These are phyloP conservation scores for Aureobasidium zeae DNA, from an alignment of 2,329 filamentous ascomycete genomes.

Conservation along the genomic window DNA sequence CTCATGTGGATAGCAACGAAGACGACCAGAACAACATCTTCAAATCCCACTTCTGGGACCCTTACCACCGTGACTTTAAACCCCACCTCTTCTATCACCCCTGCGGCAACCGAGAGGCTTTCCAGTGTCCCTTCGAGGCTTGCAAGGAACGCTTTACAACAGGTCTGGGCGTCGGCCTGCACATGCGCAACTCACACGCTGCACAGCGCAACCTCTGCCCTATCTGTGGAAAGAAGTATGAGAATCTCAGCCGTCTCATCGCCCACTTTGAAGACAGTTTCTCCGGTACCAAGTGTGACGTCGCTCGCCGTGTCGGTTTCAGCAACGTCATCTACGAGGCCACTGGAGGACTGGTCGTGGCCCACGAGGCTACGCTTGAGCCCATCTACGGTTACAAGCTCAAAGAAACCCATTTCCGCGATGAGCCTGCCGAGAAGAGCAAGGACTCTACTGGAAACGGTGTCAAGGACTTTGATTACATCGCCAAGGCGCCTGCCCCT, in stretches of 20 bases:
- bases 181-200: constrained; percentile 32
- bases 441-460: neutral
- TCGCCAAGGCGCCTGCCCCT: neutral
- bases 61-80: constrained; percentile 41
- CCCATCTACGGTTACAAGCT: constrained; percentile 7
- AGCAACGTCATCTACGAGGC: constrained; percentile 30
- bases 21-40: constrained; percentile 29
- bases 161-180: constrained; percentile 26
- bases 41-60: constrained; percentile 40
- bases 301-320: constrained; percentile 31
- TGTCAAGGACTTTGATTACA: constrained; percentile 11
- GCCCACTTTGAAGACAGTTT: constrained; percentile 32
- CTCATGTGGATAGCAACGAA: constrained; percentile 8
- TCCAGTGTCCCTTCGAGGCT: constrained; percentile 43
- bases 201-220: constrained; percentile 31
- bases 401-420: neutral
- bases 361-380: neutral
- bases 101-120: constrained; percentile 27
- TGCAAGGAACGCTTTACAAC: constrained; percentile 36
- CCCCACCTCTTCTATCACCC: constrained; percentile 34
- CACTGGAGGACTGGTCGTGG: constrained; percentile 32
- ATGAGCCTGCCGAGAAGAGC: neutral
- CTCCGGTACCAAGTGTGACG: constrained; percentile 25
- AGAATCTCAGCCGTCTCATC: constrained; percentile 30
- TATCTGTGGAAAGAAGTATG: constrained; percentile 34